Percentiles rank a stretch among this genome's conserved stretches.
Evolutionary conservation across 176 grass and related monocot genomes (phyloP).

Genomic region (Puya raimondii): DNA sequence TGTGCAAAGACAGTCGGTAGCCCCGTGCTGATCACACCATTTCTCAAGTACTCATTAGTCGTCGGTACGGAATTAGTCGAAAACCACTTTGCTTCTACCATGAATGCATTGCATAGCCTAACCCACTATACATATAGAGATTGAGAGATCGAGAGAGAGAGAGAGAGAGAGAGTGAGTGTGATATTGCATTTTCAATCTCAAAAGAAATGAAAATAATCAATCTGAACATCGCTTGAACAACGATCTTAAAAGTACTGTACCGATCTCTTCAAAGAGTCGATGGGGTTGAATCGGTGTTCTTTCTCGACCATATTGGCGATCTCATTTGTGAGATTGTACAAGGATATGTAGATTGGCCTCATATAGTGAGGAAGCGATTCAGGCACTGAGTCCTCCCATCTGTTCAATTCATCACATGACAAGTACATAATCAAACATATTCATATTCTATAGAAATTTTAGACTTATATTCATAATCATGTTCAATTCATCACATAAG

Average conservation of each 20-base stretch:
- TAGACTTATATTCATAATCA: no score
- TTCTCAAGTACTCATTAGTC: constrained; percentile 37
- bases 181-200: background rate
- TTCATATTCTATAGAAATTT: no score
- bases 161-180: background rate
- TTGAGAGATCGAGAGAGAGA: background rate
- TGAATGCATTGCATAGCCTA: constrained; percentile 46
- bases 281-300: constrained; percentile 38
- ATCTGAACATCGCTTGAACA: background rate
- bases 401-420: constrained; percentile 8
- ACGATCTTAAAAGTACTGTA: constrained; percentile 5
- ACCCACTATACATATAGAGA: constrained; percentile 34
- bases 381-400: constrained; percentile 29
- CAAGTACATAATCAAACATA: background rate
- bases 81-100: constrained; percentile 54
- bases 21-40: constrained; percentile 35
- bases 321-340: constrained; percentile 37
- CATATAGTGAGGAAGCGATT: constrained; percentile 52
- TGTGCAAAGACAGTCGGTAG: constrained; percentile 12
- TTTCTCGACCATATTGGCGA: constrained; percentile 18
- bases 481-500: no score
- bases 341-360: constrained; percentile 37
- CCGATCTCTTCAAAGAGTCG: constrained; percentile 27
- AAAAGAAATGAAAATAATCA: background rate
- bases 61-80: constrained; percentile 19